Base-by-base conservation (phyloP, 2,329 filamentous ascomycete species). In the Trichoderma atrobrunneum region DNA sequence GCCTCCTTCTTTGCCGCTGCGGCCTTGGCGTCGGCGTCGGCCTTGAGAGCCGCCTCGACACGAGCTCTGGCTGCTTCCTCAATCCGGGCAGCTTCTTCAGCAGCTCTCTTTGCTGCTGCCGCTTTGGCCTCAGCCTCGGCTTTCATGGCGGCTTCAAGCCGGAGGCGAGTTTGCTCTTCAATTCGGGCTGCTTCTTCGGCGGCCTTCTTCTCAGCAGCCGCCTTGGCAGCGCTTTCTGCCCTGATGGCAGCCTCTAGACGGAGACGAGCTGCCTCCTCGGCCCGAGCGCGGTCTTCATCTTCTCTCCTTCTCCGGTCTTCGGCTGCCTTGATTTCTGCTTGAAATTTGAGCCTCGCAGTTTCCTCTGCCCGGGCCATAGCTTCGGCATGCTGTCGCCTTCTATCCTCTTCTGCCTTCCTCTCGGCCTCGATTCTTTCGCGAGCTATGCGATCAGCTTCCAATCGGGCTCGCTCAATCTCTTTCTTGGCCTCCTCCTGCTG, bases 391-490 rank as follows among this genome's bases (percentile, higher is more conserved):
- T 76, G 73, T 65, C 78, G 82, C 71, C 82, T 74, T 74, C 83
- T 80, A 48, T 87, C 86, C 48, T 86, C 86, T 34, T 85, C 85
- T 4, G 84, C 80, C 75, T 83, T 85, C 16, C 79, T 77, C 63
- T 83, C 80, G 6, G 82, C 83, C 61, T 85, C 84, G 21, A 85
- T 84, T 56, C 85, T 85, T 74, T 80, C 81, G 39, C 81, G 77
- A 3, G 86, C 84, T 2, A 79, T 80, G 48, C 78, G 80, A 73
- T 86, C 85, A 2, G 85, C 85, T 39, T 87, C 85, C 21, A 76
- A 78, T 72, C 78, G 83, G 7, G 85, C 85, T 28, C 81, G 81
- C 70, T 86, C 85, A 6, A 88, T 83, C 72, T 87, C 84, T 73
- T 82, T 81, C 69, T 81, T 80, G 1, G 84, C 82, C 65, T 85